Percentiles rank a stretch among this genome's conserved stretches.
Conservation (phyloP, 768 basidiomycete species). For the Lyophyllum decastes region DNA sequence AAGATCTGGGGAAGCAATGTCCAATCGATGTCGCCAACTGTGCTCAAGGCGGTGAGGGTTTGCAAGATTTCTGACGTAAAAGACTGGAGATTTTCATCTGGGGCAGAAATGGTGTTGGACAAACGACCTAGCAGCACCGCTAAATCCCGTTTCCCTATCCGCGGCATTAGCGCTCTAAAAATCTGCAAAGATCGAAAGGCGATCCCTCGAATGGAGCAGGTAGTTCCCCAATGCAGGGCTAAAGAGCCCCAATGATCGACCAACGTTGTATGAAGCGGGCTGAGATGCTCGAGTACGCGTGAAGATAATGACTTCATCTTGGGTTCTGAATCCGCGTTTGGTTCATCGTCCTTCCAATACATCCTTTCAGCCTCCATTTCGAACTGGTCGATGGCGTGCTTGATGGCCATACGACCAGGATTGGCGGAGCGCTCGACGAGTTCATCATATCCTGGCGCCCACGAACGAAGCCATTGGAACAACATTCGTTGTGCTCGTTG, state of each 20-base stretch:
- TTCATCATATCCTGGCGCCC: slow-evolving; percentile 77
- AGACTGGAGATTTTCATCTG: slow-evolving; percentile 74
- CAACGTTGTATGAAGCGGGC: slow-evolving; percentile 69
- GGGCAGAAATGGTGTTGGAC: slow-evolving; percentile 78
- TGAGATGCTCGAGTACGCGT: slow-evolving; percentile 65
- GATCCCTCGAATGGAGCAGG: slow-evolving; percentile 81
- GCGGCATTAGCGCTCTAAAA: slow-evolving; percentile 79
- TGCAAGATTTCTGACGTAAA: slow-evolving; percentile 84
- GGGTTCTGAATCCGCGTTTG: slow-evolving; percentile 51
- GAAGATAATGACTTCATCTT: slow-evolving; percentile 73
- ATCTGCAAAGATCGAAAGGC: slow-evolving; percentile 90
- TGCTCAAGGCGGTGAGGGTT: slow-evolving; percentile 67
- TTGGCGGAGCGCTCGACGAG: slow-evolving; percentile 58
- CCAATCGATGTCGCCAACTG: slow-evolving; percentile 55
- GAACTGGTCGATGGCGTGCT: slow-evolving; percentile 51
- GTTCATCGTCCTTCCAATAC: slow-evolving; percentile 77
- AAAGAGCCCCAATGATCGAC: slow-evolving; percentile 78
- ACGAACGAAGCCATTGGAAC: slow-evolving; percentile 82
- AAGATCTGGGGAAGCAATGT: slow-evolving; percentile 79
- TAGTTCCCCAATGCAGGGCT: slow-evolving; percentile 82
- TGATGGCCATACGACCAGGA: slow-evolving; percentile 48
- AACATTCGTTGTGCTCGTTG: slow-evolving; percentile 75
- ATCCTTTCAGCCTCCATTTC: slow-evolving; percentile 57
- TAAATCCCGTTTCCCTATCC: slow-evolving; percentile 69
- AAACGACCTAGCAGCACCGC: slow-evolving; percentile 80